Conservation (phyloP, 352 stramenopile genomes). For the Aphanomyces astaci region DNA sequence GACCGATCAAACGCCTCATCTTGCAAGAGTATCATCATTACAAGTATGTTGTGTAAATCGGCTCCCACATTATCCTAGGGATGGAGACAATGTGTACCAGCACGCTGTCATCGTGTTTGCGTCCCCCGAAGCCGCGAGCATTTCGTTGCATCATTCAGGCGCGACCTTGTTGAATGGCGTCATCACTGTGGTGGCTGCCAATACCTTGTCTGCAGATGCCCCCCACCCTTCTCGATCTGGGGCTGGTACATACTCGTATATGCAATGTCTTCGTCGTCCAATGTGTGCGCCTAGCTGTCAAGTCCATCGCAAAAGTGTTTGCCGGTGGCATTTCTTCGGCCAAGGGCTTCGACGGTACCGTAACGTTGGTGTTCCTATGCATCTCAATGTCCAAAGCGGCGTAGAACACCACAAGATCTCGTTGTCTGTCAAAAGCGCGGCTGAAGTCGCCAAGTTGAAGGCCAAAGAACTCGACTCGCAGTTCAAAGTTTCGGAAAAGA, state of each 20-base stretch:
- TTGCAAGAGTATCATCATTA: conserved; percentile 8
- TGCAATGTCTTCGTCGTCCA: not conserved
- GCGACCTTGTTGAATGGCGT: not conserved
- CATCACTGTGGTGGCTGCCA: conserved; percentile 6
- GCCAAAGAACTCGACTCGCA: conserved; percentile 9
- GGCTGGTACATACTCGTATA: not conserved
- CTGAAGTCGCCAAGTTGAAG: conserved; percentile 12
- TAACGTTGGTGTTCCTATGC: no score
- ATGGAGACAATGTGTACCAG: conserved; percentile 1
- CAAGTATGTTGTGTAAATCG: no score
- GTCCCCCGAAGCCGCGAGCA: conserved; percentile 1
- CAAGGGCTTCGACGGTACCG: conserved; percentile 12
- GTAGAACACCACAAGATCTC: conserved; percentile 22
- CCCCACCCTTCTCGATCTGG: not conserved
- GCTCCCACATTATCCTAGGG: not conserved
- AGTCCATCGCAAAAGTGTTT: conserved; percentile 3
- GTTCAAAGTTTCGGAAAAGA: conserved; percentile 16
- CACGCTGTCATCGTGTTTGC: conserved; percentile 16
- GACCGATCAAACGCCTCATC: conserved; percentile 8
- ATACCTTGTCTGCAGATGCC: not conserved
- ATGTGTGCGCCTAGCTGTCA: conserved; percentile 1
- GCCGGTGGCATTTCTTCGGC: conserved; percentile 4
- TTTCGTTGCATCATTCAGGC: conserved; percentile 2
- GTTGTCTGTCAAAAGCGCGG: conserved; percentile 5
- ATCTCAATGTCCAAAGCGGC: no score